Evolutionary conservation across 192 early-diverging fungal species (phyloP).

Genomic region (Rhizophagus sp.): DNA sequence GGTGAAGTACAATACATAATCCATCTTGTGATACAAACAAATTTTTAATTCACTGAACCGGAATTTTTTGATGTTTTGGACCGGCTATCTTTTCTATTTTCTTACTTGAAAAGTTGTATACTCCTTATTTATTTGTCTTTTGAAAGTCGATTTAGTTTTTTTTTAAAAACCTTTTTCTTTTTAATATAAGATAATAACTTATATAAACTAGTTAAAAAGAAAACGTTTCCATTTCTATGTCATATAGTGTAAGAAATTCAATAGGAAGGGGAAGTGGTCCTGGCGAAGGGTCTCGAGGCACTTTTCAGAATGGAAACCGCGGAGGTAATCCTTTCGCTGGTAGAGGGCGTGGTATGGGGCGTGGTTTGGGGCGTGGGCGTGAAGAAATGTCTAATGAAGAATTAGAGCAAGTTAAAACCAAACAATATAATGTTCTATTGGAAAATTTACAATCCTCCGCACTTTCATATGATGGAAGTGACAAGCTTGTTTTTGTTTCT

Average conservation of each 20-base stretch:
- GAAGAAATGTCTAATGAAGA: not conserved
- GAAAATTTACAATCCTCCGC: constrained; percentile 23
- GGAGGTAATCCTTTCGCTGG: not conserved
- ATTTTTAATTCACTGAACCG: too few species aligned
- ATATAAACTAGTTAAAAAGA: too few species aligned
- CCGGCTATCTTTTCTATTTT: too few species aligned
- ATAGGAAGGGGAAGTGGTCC: not conserved
- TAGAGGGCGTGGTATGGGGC: not conserved
- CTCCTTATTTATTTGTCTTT: too few species aligned
- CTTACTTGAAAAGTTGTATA: too few species aligned
- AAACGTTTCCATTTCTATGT: not conserved
- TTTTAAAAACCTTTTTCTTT: too few species aligned
- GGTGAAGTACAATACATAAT: too few species aligned
- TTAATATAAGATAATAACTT: too few species aligned
- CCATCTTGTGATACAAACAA: too few species aligned
- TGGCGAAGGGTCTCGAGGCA: not conserved
- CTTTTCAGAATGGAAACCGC: not conserved
- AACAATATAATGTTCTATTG: not conserved
- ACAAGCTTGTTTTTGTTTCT: constrained; percentile 8
- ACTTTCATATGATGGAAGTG: constrained; percentile 18
- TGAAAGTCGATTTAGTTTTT: too few species aligned
- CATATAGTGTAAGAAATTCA: not conserved
- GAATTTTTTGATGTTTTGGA: too few species aligned
- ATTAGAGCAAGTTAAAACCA: not conserved
- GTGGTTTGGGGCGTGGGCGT: not conserved